Base-by-base conservation (phyloP, 306 rosid genomes). In the Vicia faba region DNA sequence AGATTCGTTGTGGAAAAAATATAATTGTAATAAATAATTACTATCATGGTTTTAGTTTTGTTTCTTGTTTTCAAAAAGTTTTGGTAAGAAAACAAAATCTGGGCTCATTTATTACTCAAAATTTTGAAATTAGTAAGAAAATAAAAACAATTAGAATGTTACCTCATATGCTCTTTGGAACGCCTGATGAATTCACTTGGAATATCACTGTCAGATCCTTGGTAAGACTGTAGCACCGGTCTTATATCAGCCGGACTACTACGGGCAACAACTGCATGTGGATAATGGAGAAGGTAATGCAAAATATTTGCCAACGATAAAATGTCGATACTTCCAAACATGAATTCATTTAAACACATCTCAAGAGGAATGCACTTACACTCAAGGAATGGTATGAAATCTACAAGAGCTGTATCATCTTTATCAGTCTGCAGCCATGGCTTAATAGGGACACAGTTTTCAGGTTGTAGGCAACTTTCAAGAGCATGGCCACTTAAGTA, bases 401-500 rank as follows among this genome's bases (percentile, higher is more conserved):
- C 99, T 84, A 93, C 51, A 72, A 93, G 96, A 57, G 88, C 79
- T 0, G 99, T 90, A 71, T 93, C 97, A 74, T 93, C 95, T 35
- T 40, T 48, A 68, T 88, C 99, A 53, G 54, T 64, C 64, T 78
- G 80, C 88, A 86, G 83, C 86, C 86, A 93, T 61, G 97, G 84
- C 82, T 90, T 93, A 63, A 93, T 76, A 29, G 79, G 78, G 33
- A 92, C 90, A 69, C 82, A 84, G 56, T 93, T 93, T 74, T 93
- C 96, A 28, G 80, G 95, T 78, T 93, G 99, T 54, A 88, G 85
- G 79, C 95, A 88, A 76, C 81, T 82, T 76, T 90, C 96, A 29
- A 82, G 59, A 44, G 99, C 99, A 73, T 90, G 96, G 50, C 96
- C 99, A 70, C 99, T 93, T 38, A 93, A 80, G 81, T 93, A 93